phyloP scores from a whole-genome alignment of 352 stramenopile species.

The Phytophthora aleatoria region DNA sequence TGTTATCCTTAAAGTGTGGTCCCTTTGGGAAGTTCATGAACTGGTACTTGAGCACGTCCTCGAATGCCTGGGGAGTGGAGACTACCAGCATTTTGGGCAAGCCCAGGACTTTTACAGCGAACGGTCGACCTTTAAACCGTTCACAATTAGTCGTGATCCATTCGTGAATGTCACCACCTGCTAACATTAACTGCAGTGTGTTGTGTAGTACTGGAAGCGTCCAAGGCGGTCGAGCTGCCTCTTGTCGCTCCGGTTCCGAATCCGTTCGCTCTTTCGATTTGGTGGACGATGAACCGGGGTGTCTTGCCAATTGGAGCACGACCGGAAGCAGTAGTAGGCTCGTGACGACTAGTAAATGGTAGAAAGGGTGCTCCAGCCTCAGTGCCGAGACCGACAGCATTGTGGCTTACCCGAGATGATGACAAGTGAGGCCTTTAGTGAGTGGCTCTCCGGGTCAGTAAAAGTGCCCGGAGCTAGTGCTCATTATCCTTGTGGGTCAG shows the following conservation, averaged over 20 bases:
- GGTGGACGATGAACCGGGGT: neutral
- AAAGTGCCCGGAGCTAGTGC: constrained; percentile 2
- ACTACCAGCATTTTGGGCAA: constrained; percentile 28
- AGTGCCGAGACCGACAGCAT: constrained; percentile 25
- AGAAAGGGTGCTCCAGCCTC: constrained; percentile 17
- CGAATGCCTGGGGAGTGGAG: constrained; percentile 33
- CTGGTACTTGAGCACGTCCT: constrained; percentile 59
- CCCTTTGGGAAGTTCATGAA: constrained; percentile 82
- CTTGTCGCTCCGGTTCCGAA: constrained; percentile 13
- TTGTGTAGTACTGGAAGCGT: constrained; percentile 29
- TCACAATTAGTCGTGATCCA: constrained; percentile 22
- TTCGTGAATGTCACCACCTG: constrained; percentile 16
- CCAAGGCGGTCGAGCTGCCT: constrained; percentile 12
- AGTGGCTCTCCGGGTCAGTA: neutral
- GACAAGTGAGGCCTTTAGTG: constrained; percentile 1
- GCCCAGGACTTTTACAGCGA: constrained; percentile 41
- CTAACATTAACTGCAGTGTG: constrained; percentile 15
- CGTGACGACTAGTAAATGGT: constrained; percentile 9
- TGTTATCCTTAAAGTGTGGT: constrained; percentile 25
- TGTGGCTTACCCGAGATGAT: neutral
- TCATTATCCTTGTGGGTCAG: constrained; percentile 14
- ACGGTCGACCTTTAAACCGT: constrained; percentile 38
- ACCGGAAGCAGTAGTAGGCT: constrained; percentile 26
- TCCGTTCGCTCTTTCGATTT: constrained; percentile 5
- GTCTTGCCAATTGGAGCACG: constrained; percentile 16